Base-by-base conservation (phyloP, 208 protist genomes). In the Trypanosoma theileri region DNA sequence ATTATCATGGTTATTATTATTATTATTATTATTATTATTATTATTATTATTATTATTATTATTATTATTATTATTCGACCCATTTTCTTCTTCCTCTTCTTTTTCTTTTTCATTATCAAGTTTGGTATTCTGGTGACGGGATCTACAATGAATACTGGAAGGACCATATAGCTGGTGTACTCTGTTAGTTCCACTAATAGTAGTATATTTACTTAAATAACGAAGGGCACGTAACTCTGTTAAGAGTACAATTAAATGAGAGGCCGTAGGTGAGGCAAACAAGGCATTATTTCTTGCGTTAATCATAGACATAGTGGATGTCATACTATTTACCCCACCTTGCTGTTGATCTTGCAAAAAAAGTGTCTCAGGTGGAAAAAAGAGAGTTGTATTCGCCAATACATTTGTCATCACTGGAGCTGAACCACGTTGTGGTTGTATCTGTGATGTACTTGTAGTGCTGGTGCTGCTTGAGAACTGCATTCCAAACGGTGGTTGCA, bases 201-300 rank as follows among this genome's bases (percentile, higher is more conserved):
- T 70, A n/a, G 63, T 19, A 51, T 55, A 55, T 7, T 40, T 40
- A 41, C 64, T 77, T 4, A 95, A 62, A 68, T 95, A 95, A 51
- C 81, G 76, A 45, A 95, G 61, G 54, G 86, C 51, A 35, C 82
- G 73, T 21, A 95, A 82, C 69, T 95, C 86, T 7, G 79, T 88
- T 24, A 95, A 72, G 24, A 95, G 70, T 26, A 95, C 84, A 9
- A 84, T 61, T 0, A 94, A 59, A 41, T 94, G 84, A 17, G 66
- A 73, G 0, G 81, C 81, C 35, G 78, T 68, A 7, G 88, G 79
- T 0, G 76, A 70, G 14, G 77, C 56, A 51, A 89, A 66, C 8
- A 79, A 14, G 54, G 71, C 41, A 65, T 53, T 62, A 70, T 59
- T 69, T 44, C 65, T 26, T 35, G 60, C 44, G 44, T n/a, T 26